Base-by-base conservation (phyloP, 441 rosid genomes). In the Mallotus repandus region DNA sequence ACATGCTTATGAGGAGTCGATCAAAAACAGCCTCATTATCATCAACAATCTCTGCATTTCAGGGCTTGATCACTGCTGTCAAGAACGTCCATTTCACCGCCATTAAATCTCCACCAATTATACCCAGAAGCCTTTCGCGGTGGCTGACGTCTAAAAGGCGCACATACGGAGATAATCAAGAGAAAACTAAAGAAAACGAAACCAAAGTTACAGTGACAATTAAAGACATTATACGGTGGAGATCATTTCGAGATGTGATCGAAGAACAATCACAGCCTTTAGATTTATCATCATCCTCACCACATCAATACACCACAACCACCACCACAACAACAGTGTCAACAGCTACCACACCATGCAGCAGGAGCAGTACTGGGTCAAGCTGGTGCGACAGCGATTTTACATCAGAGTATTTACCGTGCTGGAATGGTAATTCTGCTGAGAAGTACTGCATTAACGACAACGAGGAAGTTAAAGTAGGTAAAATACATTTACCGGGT, bases 301-400 rank as follows among this genome's bases (percentile, higher is more conserved):
- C 85, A 45, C 82, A 72, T 46, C 81, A 69, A 48, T 78, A 76
- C 80, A 78, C 78, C 65, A 56, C 80, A 46, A 80, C 83, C 32
- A 29, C 32, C 1, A 29, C 32, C 32, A 84, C 85, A 15, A 78
- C 84, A 57, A 82, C 90, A 0, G 77, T 76, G 62, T 82, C 89
- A 58, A 77, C 80, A 13, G 63, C 67, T 11, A 71, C 73, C 43
- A 81, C 88, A 18, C 76, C 91, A 9, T 62, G 78, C 62, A 35
- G 62, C n/a, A 29, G 63, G n/a, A 65, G 87, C 68, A 80, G 80
- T 9, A 74, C 77, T 29, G 79, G 83, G 41, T 90, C 93, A 45
- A 94, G 97, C 70, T 94, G 97, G 97, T 89, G 93, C 35, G 97
- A 87, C 56, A 90, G 94, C 11, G 96, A 94, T 76, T 89, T 86